Percentiles rank a stretch among this genome's conserved stretches.
phyloP scores from a whole-genome alignment of 2,329 filamentous ascomycete species.

The Leptographium wingfieldii region DNA sequence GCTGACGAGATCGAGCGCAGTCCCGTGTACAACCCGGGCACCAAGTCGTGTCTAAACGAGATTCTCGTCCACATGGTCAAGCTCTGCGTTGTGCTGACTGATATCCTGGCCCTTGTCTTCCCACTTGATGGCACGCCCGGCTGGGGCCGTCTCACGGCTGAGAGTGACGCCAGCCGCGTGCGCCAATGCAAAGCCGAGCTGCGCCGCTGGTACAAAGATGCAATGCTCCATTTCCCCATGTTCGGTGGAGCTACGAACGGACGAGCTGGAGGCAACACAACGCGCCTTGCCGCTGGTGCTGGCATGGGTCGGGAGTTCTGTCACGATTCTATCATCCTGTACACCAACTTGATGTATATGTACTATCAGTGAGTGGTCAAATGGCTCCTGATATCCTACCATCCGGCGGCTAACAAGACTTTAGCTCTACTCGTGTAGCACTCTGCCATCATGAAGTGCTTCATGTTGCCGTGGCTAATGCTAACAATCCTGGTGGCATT shows the following conservation, averaged over 20 bases:
- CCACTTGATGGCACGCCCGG: conserved; percentile 11
- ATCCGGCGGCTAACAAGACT: neutral
- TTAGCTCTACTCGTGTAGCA: conserved; percentile 10
- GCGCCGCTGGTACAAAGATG: neutral
- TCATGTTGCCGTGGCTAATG: conserved; percentile 27
- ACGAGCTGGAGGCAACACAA: neutral
- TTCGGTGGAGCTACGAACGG: neutral
- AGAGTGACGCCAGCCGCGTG: conserved; percentile 6
- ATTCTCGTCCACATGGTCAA: conserved; percentile 9
- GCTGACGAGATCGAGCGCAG: conserved; percentile 26
- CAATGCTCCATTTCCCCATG: neutral
- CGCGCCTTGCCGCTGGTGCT: neutral
- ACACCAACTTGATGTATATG: conserved; percentile 13
- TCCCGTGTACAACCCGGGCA: conserved; percentile 13
- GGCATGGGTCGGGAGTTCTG: conserved; percentile 4
- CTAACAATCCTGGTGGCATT: conserved; percentile 19
- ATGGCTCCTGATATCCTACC: neutral
- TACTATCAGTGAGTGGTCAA: conserved; percentile 9
- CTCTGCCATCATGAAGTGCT: conserved; percentile 13
- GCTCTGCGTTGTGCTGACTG: conserved; percentile 11
- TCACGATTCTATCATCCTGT: conserved; percentile 12
- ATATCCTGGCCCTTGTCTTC: conserved; percentile 11
- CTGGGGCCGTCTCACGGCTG: conserved; percentile 8
- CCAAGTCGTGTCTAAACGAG: conserved; percentile 11
- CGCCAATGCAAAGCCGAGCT: conserved; percentile 8